Percentiles rank a stretch among this genome's conserved stretches.
Evolutionary conservation across 352 stramenopile species (phyloP).

Genomic region (Phytophthora cryptogea): DNA sequence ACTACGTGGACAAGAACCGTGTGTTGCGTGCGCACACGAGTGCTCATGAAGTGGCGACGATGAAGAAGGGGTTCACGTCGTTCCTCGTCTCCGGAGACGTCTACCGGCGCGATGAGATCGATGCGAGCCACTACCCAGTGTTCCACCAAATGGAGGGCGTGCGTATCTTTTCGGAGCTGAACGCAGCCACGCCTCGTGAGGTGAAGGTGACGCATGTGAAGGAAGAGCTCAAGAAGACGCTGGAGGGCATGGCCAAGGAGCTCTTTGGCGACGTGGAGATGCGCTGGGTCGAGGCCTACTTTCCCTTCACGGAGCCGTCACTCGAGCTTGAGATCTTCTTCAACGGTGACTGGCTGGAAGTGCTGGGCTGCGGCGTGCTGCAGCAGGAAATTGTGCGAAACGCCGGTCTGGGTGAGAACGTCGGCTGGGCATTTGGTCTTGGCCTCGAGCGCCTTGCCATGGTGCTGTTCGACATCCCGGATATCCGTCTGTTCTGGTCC

Average conservation of each 20-base stretch:
- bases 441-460: conserved; percentile 98
- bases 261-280: conserved; percentile 95
- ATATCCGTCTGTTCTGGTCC: conserved; percentile 99
- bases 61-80: conserved; percentile 86
- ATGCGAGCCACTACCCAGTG: conserved; percentile 98
- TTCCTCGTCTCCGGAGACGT: conserved; percentile 96
- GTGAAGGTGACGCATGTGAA: conserved; percentile 84
- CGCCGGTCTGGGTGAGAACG: conserved; percentile 78
- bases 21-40: conserved; percentile 91
- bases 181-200: conserved; percentile 54
- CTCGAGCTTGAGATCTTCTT: conserved; percentile 99
- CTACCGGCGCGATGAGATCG: conserved; percentile 99
- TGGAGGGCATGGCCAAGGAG: conserved; percentile 94
- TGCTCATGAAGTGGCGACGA: conserved; percentile 93
- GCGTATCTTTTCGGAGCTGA: conserved; percentile 92
- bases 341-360: conserved; percentile 98
- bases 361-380: conserved; percentile 98
- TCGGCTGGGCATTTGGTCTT: conserved; percentile 98
- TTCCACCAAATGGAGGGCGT: conserved; percentile 99
- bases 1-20: conserved; percentile 85
- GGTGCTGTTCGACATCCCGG: conserved; percentile 99
- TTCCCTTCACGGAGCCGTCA: conserved; percentile 99
- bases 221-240: conserved; percentile 94
- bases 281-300: conserved; percentile 98
- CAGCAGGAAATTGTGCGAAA: conserved; percentile 94